Evolutionary conservation across 306 rosid genomes (phyloP).

Genomic region (Hippophae tibetana): DNA sequence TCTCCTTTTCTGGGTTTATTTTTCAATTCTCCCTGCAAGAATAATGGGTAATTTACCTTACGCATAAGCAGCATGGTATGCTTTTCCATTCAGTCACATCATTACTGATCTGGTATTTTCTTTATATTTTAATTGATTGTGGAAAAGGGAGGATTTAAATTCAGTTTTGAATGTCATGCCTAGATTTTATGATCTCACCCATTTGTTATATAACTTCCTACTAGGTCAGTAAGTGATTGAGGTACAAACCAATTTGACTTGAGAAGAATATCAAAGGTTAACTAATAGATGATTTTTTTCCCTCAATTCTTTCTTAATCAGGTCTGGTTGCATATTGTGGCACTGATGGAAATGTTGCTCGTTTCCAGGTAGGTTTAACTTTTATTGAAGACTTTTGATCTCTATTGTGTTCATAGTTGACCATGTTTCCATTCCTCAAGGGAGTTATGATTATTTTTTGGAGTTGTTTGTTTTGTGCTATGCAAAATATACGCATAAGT

Average conservation of each 20-base stretch:
- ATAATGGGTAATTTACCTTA: too few relatives aligned
- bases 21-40: too few relatives aligned
- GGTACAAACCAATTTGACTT: background rate
- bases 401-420: background rate
- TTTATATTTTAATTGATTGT: too few relatives aligned
- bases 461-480: background rate
- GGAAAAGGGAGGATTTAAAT: too few relatives aligned
- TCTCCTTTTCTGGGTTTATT: too few relatives aligned
- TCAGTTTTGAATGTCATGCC: background rate
- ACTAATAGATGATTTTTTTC: constrained; percentile 3
- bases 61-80: too few relatives aligned
- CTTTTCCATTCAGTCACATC: too few relatives aligned
- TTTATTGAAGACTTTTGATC: background rate
- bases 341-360: constrained; percentile 67
- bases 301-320: constrained; percentile 16
- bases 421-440: background rate
- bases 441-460: background rate
- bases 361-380: constrained; percentile 57
- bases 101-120: too few relatives aligned
- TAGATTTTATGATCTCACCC: constrained; percentile 1
- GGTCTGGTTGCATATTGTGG: constrained; percentile 88
- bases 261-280: background rate
- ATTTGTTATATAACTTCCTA: background rate
- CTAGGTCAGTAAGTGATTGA: background rate
- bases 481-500: background rate